phyloP scores from a whole-genome alignment of 805 yeast genomes.

The Lipomyces sp. region DNA sequence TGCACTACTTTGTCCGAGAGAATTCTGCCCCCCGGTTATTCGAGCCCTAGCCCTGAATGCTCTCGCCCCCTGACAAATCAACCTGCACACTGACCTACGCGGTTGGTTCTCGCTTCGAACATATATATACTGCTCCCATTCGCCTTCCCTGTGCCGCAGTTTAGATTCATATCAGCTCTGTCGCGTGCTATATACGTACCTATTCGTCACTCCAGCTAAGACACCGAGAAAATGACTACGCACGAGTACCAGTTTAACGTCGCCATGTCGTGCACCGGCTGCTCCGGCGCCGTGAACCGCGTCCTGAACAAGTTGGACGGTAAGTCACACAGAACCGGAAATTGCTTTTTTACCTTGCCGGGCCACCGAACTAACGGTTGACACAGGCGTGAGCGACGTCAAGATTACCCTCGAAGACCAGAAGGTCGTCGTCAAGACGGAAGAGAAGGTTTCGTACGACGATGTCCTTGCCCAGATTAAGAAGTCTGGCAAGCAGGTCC shows the following conservation, averaged over 20 bases:
- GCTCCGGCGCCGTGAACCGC: slow-evolving; percentile 81
- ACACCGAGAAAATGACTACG: slow-evolving; percentile 45
- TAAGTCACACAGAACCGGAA: too few species aligned
- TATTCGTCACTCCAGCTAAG: too few species aligned
- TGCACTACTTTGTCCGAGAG: too few species aligned
- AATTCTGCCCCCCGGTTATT: too few species aligned
- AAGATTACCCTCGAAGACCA: slow-evolving; percentile 78
- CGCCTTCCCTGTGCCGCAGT: too few species aligned
- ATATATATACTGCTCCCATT: too few species aligned
- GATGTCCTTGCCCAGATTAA: slow-evolving; percentile 74
- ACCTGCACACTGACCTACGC: too few species aligned
- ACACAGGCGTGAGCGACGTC: slow-evolving; percentile 69
- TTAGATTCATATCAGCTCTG: too few species aligned
- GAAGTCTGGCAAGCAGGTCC: slow-evolving; percentile 87
- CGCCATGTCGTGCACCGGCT: slow-evolving; percentile 78
- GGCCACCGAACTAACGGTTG: slow-evolving; percentile 39
- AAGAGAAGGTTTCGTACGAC: slow-evolving; percentile 58
- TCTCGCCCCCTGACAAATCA: too few species aligned
- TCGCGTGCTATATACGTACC: too few species aligned
- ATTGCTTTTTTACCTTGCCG: neutral
- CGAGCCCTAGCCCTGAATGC: too few species aligned
- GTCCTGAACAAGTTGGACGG: slow-evolving; percentile 42
- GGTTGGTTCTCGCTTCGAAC: too few species aligned
- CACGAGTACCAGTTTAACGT: slow-evolving; percentile 78
- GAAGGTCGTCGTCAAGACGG: slow-evolving; percentile 71